Conservation (phyloP, 176 grass and related monocot genomes). For the Alloteropsis semialata region DNA sequence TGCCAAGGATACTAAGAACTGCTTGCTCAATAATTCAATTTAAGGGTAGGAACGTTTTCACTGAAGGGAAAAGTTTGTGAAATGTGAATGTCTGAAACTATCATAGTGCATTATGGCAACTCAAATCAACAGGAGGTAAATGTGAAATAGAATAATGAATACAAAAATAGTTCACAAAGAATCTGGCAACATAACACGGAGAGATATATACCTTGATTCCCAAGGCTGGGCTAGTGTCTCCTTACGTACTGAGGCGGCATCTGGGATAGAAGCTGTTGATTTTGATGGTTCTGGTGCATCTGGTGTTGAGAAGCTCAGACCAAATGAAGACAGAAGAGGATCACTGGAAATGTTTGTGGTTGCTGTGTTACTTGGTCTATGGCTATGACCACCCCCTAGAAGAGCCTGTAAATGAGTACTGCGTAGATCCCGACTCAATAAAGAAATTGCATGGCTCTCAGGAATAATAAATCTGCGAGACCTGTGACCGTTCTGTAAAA, state of each 20-base stretch:
- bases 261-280: slow-evolving; percentile 48
- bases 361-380: slow-evolving; percentile 36
- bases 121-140: background rate
- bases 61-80: background rate
- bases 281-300: slow-evolving; percentile 70
- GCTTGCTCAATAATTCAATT: background rate
- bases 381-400: slow-evolving; percentile 61
- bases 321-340: slow-evolving; percentile 85
- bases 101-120: background rate
- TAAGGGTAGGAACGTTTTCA: background rate
- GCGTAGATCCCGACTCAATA: slow-evolving; percentile 68
- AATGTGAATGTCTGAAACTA: background rate
- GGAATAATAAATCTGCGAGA: slow-evolving; percentile 73
- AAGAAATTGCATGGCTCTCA: slow-evolving; percentile 65
- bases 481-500: slow-evolving; percentile 65
- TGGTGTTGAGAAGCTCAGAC: slow-evolving; percentile 59
- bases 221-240: slow-evolving; percentile 51
- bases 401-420: slow-evolving; percentile 81
- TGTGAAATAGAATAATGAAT: background rate
- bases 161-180: background rate
- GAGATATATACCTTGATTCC: slow-evolving; percentile 72
- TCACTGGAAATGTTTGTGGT: slow-evolving; percentile 76
- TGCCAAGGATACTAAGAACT: background rate
- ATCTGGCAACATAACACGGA: background rate
- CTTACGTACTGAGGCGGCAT: slow-evolving; percentile 44